These are phyloP conservation scores for Penicillium roqueforti DNA, from an alignment of 495 filamentous ascomycete species.

Conservation along the genomic window DNA sequence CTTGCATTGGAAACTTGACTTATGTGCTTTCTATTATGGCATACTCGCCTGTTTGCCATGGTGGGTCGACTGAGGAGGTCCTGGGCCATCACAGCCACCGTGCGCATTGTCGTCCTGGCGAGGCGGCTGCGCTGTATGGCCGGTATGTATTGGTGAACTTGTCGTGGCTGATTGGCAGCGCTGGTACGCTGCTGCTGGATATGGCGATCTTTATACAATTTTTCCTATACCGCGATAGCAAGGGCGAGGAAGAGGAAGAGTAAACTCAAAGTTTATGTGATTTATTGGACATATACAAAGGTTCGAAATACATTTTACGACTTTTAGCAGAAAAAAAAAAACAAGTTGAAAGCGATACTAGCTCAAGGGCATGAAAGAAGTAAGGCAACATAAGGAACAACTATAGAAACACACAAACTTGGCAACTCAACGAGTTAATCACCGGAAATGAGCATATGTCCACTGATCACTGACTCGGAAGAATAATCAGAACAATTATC, in stretches of 20 bases:
- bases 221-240: conserved; percentile 66
- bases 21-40: conserved; percentile 91
- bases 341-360: too few species aligned
- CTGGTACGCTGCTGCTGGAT: conserved; percentile 82
- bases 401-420: too few species aligned
- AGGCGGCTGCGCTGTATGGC: conserved; percentile 58
- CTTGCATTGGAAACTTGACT: conserved; percentile 88
- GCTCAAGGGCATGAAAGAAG: too few species aligned
- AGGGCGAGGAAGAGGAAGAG: conserved; percentile 12
- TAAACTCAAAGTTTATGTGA: neutral
- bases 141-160: conserved; percentile 82
- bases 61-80: conserved; percentile 15
- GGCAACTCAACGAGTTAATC: too few species aligned
- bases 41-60: conserved; percentile 61
- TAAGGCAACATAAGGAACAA: too few species aligned
- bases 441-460: too few species aligned
- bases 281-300: neutral
- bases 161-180: conserved; percentile 83
- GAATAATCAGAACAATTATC: too few species aligned
- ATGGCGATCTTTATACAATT: conserved; percentile 86
- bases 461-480: too few species aligned
- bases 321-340: too few species aligned
- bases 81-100: conserved; percentile 8
- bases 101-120: conserved; percentile 48
- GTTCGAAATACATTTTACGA: too few species aligned